These are phyloP conservation scores for Cytospora piceae DNA, from an alignment of 2,329 filamentous ascomycete species.

Conservation along the genomic window DNA sequence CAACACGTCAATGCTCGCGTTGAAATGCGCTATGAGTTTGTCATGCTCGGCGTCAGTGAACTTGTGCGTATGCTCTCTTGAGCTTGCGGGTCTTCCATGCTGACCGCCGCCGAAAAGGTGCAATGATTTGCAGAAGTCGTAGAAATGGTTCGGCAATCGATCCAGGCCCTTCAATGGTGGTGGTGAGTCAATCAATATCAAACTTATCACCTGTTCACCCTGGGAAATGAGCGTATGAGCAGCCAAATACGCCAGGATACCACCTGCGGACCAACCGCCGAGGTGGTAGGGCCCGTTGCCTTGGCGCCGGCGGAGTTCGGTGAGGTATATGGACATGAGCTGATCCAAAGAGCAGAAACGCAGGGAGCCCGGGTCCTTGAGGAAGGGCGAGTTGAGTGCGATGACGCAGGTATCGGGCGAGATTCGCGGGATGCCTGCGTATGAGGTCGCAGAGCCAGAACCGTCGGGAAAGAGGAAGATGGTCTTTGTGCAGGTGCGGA, in stretches of 20 bases:
- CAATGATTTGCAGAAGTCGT: constrained; percentile 18
- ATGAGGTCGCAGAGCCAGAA: constrained; percentile 66
- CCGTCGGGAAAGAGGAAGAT: constrained; percentile 60
- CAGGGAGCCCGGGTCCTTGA: constrained; percentile 69
- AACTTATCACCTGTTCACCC: neutral
- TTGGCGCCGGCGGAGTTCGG: constrained; percentile 72
- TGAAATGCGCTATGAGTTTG: constrained; percentile 17
- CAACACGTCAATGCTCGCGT: constrained; percentile 16
- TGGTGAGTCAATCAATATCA: constrained; percentile 12
- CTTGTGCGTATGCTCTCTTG: constrained; percentile 8
- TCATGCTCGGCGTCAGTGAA: constrained; percentile 13
- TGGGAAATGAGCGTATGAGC: neutral
- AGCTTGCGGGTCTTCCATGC: constrained; percentile 11
- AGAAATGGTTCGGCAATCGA: constrained; percentile 7
- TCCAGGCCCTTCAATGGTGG: constrained; percentile 6
- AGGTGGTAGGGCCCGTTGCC: constrained; percentile 69
- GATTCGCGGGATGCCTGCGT: constrained; percentile 61
- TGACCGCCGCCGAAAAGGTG: constrained; percentile 19
- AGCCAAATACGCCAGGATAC: constrained; percentile 56
- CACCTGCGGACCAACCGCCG: constrained; percentile 75
- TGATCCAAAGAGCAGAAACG: constrained; percentile 64
- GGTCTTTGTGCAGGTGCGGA: constrained; percentile 49
- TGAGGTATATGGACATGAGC: constrained; percentile 65
- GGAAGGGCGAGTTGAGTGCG: constrained; percentile 70
- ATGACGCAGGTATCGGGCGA: constrained; percentile 50